Base-by-base conservation (phyloP, 495 filamentous ascomycete genomes). In the Aspergillus mulundensis region DNA sequence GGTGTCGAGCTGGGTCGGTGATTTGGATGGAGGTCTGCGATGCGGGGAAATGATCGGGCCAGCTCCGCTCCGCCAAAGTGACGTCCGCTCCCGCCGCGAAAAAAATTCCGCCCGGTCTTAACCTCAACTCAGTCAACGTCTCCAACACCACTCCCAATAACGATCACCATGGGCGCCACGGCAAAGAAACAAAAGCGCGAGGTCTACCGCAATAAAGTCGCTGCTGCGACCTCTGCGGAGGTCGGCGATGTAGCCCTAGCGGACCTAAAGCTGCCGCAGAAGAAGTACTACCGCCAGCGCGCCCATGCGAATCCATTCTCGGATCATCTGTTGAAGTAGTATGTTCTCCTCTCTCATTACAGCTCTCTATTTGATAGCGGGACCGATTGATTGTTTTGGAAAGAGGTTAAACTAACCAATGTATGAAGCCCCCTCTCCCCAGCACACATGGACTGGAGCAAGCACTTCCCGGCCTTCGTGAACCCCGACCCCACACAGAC, bases 241-340 rank as follows among this genome's bases (percentile, higher is more conserved):
- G 34, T 47, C 54, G 59, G 56, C 50, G 56, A 57, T 23, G 50
- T 18, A 3, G 23, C 32, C 0, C 15, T 18, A 7, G 62, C 18
- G 19, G 61, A 62, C 34, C 63, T 76, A 45, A 74, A 81, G 66
- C 77, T 96, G 64, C 92, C 92, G 23, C 83, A 87, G 75, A 96
- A 97, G 77, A 93, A 87, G 73, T 96, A 92, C 77, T 98, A 96
- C 71, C 83, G 94, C 46, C 94, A 98, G 70, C 82, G 94, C 65
- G 94, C 94, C 25, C 94, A 98, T 72, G 95, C 94, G 44, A 98
- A 98, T 77, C 90, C 91, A 10, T 97, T 98, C 72, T 95, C 92
- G 0, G 94, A 98, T 65, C 94, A 97, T 72, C 68, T 80, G 14
- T 78, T 98, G 66, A 78, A 75, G 56, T 97, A 98, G 94, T 96